Base-by-base conservation (phyloP, 228 moss, liverwort and hornwort species). In the Sphagnum fallax region DNA sequence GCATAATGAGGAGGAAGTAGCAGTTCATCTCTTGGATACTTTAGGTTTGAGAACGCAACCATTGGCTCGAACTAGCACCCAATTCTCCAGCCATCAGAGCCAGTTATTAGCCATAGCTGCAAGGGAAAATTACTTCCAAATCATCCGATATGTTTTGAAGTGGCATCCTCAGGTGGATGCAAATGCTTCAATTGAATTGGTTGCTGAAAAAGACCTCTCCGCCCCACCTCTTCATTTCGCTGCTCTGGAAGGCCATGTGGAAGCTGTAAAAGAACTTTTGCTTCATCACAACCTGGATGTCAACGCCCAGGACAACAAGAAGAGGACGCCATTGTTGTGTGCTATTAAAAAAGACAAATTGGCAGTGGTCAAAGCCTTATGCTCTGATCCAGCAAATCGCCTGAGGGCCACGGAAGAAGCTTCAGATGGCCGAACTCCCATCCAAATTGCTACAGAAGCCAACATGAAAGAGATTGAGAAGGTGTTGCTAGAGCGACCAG, bases 251-350 rank as follows among this genome's bases (percentile, higher is more conserved):
- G 84, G 76, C 7, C 75, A 81, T 61, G 32, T 64, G 4, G 64
- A 61, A 61, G 69, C 71, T 69, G 65, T 84, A 73, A 75, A 64
- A 67, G 48, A 78, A 71, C 69, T 84, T 1, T 65, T 78, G 71
- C 75, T 75, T 8, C 62, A 63, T 7, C 49, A 60, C 5, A 64
- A 6, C 32, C 53, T 75, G 63, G 75, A 63, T 65, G 81, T 60
- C 65, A 84, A 81, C 60, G 69, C 66, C n/a, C 65, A 14, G 51
- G 60, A 75, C 73, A 51, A 8, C 53, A 75, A 71, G 60, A 69
- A 65, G 8, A 75, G 15, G 47, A 84, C 78, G 4, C 84, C 84
- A 4, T 80, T 84, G 16, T 78, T 80, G 60, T 68, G 77, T 65
- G 81, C 81, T 18, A 63, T 75, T 5, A 65, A 73, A 8, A 68